These are phyloP conservation scores for Acorus gramineus DNA, from an alignment of 106 monocot genomes.

Conservation along the genomic window DNA sequence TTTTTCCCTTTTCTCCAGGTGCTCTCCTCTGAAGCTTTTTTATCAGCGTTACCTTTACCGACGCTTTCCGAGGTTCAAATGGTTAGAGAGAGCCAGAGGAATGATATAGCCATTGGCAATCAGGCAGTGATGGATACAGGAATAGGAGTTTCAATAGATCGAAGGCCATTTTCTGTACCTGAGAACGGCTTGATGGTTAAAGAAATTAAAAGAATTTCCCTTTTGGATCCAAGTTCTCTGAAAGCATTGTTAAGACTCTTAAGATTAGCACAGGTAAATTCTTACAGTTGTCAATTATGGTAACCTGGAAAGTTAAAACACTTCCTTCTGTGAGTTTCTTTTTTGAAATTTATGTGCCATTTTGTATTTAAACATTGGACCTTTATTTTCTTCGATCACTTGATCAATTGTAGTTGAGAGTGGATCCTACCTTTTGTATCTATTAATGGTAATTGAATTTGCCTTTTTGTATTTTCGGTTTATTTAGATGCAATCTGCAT, in stretches of 20 bases:
- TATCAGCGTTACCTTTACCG: conserved; percentile 58
- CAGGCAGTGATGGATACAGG: conserved; percentile 60
- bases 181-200: conserved; percentile 25
- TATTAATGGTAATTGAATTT: no score
- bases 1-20: conserved; percentile 26
- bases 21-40: conserved; percentile 69
- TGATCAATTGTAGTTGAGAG: no score
- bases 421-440: no score
- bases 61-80: conserved; percentile 71
- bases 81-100: conserved; percentile 49
- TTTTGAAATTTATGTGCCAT: no score
- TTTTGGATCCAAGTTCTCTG: conserved; percentile 44
- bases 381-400: no score
- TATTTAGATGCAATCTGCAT: not conserved
- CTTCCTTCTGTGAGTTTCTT: no score
- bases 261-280: conserved; percentile 61
- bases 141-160: conserved; percentile 41
- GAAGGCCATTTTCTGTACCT: conserved; percentile 25
- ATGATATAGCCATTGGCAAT: conserved; percentile 39
- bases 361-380: no score
- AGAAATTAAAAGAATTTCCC: conserved; percentile 52
- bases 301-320: no score
- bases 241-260: conserved; percentile 51
- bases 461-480: no score
- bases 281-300: no score